Base-by-base conservation (phyloP, 2,329 filamentous ascomycete genomes). In the Pseudogymnoascus sp. region DNA sequence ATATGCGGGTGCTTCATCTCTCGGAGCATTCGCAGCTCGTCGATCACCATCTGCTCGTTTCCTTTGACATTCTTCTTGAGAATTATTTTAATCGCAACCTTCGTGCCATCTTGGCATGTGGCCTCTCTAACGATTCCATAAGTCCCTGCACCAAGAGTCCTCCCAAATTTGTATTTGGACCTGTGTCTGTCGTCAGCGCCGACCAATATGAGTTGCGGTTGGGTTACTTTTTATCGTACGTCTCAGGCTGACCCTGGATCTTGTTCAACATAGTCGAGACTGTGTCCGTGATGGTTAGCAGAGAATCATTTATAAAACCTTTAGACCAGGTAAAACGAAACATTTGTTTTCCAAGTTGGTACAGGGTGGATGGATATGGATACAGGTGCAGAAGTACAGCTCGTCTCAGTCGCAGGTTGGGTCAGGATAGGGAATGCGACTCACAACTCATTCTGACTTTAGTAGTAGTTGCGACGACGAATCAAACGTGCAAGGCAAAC, bases 61-160 rank as follows among this genome's bases (percentile, higher is more conserved):
- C 92, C 93, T 75, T 92, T 95, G 74, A 99, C 93, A 77, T 96
- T 97, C 81, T 96, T 97, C 84, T 99, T 99, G 72, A 97, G 81
- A 76, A 99, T 99, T 75, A 99, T 97, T 83, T 99, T 99, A 77
- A 99, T 85, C 41, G 94, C 94, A 65, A 96, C 92, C 80, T 95
- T 88, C 81, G 96, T 89, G 75, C 91, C 91, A 19, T 84, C 82
- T 42, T 88, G 85, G 69, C 90, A 84, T 65, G 97, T 92, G 64
- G 94, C 94, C 78, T 99, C 94, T 70, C 94, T 87, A 72, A 99
- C 94, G 72, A 99, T 96, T 72, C 94, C 94, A 82, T 99, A 99
- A 71, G 94, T 99, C 70, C 94, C 94, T 65, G 94, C 94, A 72
- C 94, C 94, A 64, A 99, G 84, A 23, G 93, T 97, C 75, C 89